phyloP scores from a whole-genome alignment of 106 monocot genomes.

The Hemerocallis citrina region DNA sequence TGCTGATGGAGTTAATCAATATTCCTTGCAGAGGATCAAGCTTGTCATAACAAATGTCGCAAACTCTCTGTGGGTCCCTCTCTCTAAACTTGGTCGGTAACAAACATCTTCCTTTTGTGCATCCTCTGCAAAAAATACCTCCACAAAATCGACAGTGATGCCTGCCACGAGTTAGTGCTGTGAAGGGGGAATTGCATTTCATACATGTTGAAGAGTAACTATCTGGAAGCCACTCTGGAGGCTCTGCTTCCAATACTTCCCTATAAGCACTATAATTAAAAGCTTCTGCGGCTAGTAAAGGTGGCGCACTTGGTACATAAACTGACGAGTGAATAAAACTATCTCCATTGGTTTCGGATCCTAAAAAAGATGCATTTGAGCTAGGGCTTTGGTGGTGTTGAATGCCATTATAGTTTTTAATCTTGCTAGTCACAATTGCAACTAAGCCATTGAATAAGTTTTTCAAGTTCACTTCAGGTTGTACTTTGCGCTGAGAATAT shows the following conservation, averaged over 20 bases:
- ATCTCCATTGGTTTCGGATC: slow-evolving; percentile 37
- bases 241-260: slow-evolving; percentile 47
- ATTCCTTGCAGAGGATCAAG: slow-evolving; percentile 72
- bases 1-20: slow-evolving; percentile 59
- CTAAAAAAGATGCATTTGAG: slow-evolving; percentile 43
- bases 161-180: slow-evolving; percentile 47
- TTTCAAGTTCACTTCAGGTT: slow-evolving; percentile 48
- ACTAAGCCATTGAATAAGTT: slow-evolving; percentile 40
- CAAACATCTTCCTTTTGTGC: slow-evolving; percentile 59
- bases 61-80: slow-evolving; percentile 62
- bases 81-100: slow-evolving; percentile 50
- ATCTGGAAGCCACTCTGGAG: slow-evolving; percentile 80
- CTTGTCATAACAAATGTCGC: slow-evolving; percentile 59
- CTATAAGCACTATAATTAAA: slow-evolving; percentile 34
- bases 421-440: slow-evolving; percentile 39
- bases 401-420: slow-evolving; percentile 8
- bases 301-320: slow-evolving; percentile 58
- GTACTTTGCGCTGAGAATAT: slow-evolving; percentile 2
- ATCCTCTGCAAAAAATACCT: slow-evolving; percentile 43
- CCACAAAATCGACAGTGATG: slow-evolving; percentile 85
- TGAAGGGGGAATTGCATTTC: slow-evolving; percentile 55
- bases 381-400: slow-evolving; percentile 11
- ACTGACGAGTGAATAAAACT: slow-evolving; percentile 49
- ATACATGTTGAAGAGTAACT: slow-evolving; percentile 43
- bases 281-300: slow-evolving; percentile 28